Evolutionary conservation across 495 filamentous ascomycete genomes (phyloP).

Genomic region (Halenospora varia): DNA sequence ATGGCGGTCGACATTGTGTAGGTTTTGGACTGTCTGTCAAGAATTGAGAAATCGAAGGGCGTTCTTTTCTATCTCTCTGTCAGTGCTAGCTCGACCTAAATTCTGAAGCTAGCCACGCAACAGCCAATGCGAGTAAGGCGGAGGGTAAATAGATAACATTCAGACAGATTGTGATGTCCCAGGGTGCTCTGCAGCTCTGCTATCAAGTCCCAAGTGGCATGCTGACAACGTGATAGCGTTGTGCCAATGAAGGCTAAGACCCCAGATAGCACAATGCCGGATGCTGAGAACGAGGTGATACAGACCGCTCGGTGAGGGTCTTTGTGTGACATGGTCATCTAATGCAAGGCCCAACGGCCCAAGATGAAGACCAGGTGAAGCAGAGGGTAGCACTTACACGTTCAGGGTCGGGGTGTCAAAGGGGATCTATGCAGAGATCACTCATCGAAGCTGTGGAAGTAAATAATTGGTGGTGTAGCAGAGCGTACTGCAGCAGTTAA

Average conservation of each 20-base stretch:
- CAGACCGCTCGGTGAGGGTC: slow-evolving; percentile 9
- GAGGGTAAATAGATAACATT: neutral
- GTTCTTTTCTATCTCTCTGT: neutral
- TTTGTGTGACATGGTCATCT: neutral
- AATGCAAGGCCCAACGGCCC: too few relatives aligned
- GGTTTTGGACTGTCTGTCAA: neutral
- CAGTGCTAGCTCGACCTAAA: neutral
- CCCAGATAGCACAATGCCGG: neutral
- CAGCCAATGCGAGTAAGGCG: slow-evolving; percentile 5
- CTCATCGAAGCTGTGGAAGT: neutral
- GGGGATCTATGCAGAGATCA: too few relatives aligned
- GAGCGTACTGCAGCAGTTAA: too few relatives aligned
- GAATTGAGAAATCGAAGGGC: neutral
- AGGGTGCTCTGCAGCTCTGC: neutral
- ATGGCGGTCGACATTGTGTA: slow-evolving; percentile 49
- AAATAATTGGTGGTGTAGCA: too few relatives aligned
- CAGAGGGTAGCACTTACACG: too few relatives aligned
- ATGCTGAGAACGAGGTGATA: slow-evolving; percentile 12
- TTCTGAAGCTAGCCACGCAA: slow-evolving; percentile 6
- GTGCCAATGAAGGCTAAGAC: slow-evolving; percentile 13
- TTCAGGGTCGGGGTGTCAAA: neutral
- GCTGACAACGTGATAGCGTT: slow-evolving; percentile 7
- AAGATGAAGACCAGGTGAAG: too few relatives aligned
- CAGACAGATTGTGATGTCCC: neutral
- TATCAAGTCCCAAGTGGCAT: slow-evolving; percentile 7